Evolutionary conservation across 2,329 filamentous ascomycete species (phyloP).

Genomic region (Fusarium albosuccineum): DNA sequence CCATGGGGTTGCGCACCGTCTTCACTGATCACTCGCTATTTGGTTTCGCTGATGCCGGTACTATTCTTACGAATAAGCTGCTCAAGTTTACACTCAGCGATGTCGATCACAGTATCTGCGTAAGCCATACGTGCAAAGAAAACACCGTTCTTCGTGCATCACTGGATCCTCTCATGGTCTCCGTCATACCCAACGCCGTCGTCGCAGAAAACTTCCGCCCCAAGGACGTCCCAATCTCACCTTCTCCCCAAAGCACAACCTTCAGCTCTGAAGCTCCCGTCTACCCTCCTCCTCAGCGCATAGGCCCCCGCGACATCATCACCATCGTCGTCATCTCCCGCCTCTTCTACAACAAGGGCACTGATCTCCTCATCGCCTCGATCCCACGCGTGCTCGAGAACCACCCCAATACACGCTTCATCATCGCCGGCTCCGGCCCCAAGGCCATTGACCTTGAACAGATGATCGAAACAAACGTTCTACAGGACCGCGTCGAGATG

Average conservation of each 20-base stretch:
- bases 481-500: constrained; percentile 94
- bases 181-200: constrained; percentile 96
- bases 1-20: constrained; percentile 95
- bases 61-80: constrained; percentile 96
- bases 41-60: constrained; percentile 95
- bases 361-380: constrained; percentile 94
- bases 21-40: constrained; percentile 98
- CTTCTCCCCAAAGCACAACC: constrained; percentile 45
- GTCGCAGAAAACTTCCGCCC: constrained; percentile 97
- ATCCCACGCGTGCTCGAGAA: constrained; percentile 92
- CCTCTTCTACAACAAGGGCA: constrained; percentile 98
- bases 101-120: constrained; percentile 97
- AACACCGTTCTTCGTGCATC: constrained; percentile 96
- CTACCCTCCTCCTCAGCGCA: constrained; percentile 69
- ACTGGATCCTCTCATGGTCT: constrained; percentile 95
- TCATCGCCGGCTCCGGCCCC: constrained; percentile 94
- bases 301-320: constrained; percentile 87
- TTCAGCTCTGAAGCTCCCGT: constrained; percentile 54
- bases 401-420: constrained; percentile 94
- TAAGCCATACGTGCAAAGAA: constrained; percentile 98
- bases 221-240: constrained; percentile 54
- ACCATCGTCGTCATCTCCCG: constrained; percentile 98
- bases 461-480: constrained; percentile 94
- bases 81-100: constrained; percentile 97
- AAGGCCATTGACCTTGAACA: constrained; percentile 98